A percentile compares a stretch with the other conserved stretches of the same genome.
These are phyloP conservation scores for Sporothrix variecibatus DNA, from an alignment of 2,329 filamentous ascomycete species.

Conservation along the genomic window DNA sequence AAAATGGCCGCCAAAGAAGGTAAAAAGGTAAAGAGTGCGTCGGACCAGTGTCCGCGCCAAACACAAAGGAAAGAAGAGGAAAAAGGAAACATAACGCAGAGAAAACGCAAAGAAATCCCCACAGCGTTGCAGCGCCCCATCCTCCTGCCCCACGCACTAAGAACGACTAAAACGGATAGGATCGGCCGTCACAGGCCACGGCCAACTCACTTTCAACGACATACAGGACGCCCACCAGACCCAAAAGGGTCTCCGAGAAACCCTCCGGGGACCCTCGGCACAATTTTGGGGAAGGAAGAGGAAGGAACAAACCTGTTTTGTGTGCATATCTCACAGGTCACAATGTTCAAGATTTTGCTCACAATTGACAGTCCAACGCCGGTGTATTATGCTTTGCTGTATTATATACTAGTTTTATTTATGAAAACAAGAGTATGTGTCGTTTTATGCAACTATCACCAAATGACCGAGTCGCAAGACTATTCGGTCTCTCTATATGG, in stretches of 20 bases:
- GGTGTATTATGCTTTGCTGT: neutral
- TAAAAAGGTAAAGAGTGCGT: neutral
- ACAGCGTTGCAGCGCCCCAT: neutral
- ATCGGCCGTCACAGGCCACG: neutral
- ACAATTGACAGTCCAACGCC: neutral
- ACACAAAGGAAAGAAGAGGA: neutral
- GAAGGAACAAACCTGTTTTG: too few relatives aligned
- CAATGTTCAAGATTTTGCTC: neutral
- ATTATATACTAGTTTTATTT: neutral
- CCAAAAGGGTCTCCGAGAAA: neutral
- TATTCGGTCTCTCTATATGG: too few relatives aligned
- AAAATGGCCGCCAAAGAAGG: neutral
- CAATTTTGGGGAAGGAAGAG: neutral
- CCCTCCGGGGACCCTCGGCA: neutral
- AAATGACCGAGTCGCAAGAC: too few relatives aligned
- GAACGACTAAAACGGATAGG: neutral
- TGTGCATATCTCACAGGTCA: neutral
- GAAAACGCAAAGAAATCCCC: neutral
- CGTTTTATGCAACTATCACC: neutral
- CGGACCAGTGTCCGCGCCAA: too few relatives aligned
- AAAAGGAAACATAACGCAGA: neutral
- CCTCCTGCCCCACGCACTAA: neutral
- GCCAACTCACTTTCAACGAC: constrained; percentile 8
- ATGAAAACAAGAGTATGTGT: neutral
- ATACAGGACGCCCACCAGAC: neutral